Evolutionary conservation across 2,329 filamentous ascomycete genomes (phyloP).

Genomic region (Hypoxylon sp.): DNA sequence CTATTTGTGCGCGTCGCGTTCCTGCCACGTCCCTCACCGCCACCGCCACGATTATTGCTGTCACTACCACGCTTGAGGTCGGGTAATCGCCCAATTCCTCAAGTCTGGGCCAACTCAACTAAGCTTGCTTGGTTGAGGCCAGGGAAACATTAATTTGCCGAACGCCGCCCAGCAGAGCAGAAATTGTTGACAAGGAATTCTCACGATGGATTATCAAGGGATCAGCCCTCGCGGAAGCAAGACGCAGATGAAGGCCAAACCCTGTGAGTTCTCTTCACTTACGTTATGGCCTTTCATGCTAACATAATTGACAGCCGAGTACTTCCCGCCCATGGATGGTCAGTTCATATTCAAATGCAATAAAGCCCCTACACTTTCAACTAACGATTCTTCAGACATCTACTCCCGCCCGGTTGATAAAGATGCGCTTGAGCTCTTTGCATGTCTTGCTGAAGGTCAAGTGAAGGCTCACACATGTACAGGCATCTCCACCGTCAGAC

Average conservation of each 20-base stretch:
- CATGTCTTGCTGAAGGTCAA: not conserved
- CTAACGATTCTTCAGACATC: not conserved
- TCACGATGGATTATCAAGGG: not conserved
- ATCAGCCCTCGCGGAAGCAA: not conserved
- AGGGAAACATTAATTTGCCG: not conserved
- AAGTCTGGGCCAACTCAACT: not conserved
- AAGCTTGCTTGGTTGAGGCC: not conserved
- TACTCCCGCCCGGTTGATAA: not conserved
- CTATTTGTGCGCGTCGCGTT: not conserved
- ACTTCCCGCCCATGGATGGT: slow-evolving; percentile 19
- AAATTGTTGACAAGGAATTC: not conserved
- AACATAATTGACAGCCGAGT: slow-evolving; percentile 21
- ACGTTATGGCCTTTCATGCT: not conserved
- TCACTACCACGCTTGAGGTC: not conserved
- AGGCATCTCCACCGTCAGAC: slow-evolving; percentile 3
- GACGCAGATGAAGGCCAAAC: not conserved
- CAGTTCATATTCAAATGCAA: not conserved
- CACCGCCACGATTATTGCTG: not conserved
- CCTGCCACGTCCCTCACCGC: not conserved
- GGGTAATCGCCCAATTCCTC: not conserved
- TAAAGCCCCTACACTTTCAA: not conserved
- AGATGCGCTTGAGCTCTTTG: not conserved
- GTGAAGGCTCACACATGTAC: not conserved
- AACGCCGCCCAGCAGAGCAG: not conserved
- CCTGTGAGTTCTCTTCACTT: slow-evolving; percentile 15